Conservation (phyloP, 1,284 basidiomycete genomes). For the Irpex lacteus region DNA sequence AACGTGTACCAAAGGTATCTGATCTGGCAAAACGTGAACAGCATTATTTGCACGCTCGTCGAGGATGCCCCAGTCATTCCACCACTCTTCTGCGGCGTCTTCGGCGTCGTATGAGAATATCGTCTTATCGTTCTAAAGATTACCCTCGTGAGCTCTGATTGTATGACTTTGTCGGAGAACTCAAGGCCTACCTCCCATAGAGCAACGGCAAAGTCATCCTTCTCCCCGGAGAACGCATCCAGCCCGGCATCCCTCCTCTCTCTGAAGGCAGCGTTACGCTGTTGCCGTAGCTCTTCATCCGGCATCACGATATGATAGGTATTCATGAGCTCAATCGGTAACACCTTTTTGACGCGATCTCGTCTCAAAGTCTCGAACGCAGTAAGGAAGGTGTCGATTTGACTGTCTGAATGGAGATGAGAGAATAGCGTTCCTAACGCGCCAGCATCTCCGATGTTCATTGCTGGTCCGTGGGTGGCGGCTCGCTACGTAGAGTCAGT, state of each 20-base stretch:
- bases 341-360: slow-evolving; percentile 35
- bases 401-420: slow-evolving; percentile 35
- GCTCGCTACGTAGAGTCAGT: slow-evolving; percentile 36
- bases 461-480: slow-evolving; percentile 38
- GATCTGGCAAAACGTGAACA: not conserved
- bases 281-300: slow-evolving; percentile 37
- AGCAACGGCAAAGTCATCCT: not conserved
- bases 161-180: no score
- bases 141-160: not conserved
- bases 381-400: slow-evolving; percentile 40
- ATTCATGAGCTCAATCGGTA: slow-evolving; percentile 35
- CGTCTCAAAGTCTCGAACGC: slow-evolving; percentile 45
- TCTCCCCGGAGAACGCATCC: slow-evolving; percentile 15
- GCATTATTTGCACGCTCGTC: slow-evolving; percentile 16
- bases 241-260: slow-evolving; percentile 18
- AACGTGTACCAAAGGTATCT: not conserved
- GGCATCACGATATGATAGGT: slow-evolving; percentile 35
- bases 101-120: slow-evolving; percentile 32
- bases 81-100: slow-evolving; percentile 36
- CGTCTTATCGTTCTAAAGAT: slow-evolving; percentile 21
- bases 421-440: slow-evolving; percentile 47
- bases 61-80: slow-evolving; percentile 33
- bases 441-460: slow-evolving; percentile 41
- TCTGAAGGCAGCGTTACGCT: slow-evolving; percentile 37
- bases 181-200: slow-evolving; percentile 12